Percentiles rank a stretch among this genome's conserved stretches.
These are phyloP conservation scores for Boletus rubescentipes DNA, from an alignment of 768 basidiomycete species.

Conservation along the genomic window DNA sequence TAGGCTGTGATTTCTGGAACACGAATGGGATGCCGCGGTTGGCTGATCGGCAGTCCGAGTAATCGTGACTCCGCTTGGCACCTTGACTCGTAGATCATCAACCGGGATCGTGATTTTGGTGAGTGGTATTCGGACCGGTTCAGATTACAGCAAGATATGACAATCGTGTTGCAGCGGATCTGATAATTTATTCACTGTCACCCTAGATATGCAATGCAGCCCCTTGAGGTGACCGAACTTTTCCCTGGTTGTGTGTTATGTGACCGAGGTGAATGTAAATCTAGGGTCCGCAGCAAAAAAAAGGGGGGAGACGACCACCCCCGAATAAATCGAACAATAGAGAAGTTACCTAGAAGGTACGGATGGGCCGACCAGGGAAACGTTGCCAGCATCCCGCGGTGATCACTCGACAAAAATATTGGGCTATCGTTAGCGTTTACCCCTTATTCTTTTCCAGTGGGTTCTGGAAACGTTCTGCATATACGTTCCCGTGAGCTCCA, in stretches of 20 bases:
- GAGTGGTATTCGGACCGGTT: background rate
- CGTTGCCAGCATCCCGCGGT: background rate
- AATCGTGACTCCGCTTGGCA: background rate
- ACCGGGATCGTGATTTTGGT: background rate
- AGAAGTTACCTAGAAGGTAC: background rate
- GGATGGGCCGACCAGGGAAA: background rate
- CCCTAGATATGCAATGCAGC: background rate
- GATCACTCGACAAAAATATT: background rate
- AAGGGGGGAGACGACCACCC: background rate
- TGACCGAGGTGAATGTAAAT: background rate
- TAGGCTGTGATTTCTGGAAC: background rate
- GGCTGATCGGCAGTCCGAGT: too few relatives aligned
- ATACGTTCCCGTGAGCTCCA: too few relatives aligned
- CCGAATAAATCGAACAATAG: background rate
- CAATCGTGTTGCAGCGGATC: too few relatives aligned
- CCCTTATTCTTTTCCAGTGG: background rate
- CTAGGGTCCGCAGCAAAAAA: background rate
- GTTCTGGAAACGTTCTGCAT: too few relatives aligned
- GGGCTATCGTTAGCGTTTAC: background rate
- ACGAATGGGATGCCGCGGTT: too few relatives aligned
- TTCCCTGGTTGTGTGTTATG: background rate
- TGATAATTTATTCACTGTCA: background rate
- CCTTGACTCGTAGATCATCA: background rate
- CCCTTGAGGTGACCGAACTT: background rate
- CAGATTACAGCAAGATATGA: background rate